phyloP scores from a whole-genome alignment of 192 early-diverging fungal genomes.

The Podila epigama region DNA sequence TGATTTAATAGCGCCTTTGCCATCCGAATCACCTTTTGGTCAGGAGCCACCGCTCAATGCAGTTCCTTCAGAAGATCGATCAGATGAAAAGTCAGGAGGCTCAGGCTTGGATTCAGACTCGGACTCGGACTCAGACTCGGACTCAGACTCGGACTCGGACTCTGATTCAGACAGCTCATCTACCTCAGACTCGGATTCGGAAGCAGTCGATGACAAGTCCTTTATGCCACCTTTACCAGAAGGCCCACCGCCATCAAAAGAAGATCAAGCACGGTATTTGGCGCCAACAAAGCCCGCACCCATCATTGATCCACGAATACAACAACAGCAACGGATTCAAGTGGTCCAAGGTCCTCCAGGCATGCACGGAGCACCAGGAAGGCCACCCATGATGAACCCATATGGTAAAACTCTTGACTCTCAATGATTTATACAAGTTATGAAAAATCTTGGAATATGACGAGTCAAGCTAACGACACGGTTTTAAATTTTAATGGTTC shows the following conservation, averaged over 20 bases:
- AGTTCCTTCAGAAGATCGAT: conserved; percentile 3
- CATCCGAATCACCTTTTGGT: conserved; percentile 4
- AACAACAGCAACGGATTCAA: conserved; percentile 12
- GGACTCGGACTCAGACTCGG: conserved; percentile 24
- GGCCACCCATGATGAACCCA: conserved; percentile 7
- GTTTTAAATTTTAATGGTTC: not conserved
- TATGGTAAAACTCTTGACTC: conserved; percentile 3
- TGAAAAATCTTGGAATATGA: not conserved
- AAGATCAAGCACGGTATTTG: conserved; percentile 10
- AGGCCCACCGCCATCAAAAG: conserved; percentile 26
- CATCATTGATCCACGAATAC: conserved; percentile 11
- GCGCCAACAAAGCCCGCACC: conserved; percentile 20
- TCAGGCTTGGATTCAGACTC: conserved; percentile 23
- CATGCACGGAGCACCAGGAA: conserved; percentile 13
- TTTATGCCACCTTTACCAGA: conserved; percentile 41
- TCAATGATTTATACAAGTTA: not conserved
- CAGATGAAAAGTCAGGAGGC: conserved; percentile 9
- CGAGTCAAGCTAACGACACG: no score
- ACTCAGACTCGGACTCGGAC: conserved; percentile 13
- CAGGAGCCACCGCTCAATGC: conserved; percentile 8
- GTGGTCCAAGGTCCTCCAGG: conserved; percentile 18
- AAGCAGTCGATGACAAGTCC: conserved; percentile 18
- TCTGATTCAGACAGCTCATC: conserved; percentile 24
- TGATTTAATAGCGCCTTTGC: conserved; percentile 12
- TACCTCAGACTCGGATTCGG: conserved; percentile 21